Percentiles rank a stretch among this genome's conserved stretches.
These are phyloP conservation scores for Tetrapisispora fleetii DNA, from an alignment of 805 yeast species.

Conservation along the genomic window DNA sequence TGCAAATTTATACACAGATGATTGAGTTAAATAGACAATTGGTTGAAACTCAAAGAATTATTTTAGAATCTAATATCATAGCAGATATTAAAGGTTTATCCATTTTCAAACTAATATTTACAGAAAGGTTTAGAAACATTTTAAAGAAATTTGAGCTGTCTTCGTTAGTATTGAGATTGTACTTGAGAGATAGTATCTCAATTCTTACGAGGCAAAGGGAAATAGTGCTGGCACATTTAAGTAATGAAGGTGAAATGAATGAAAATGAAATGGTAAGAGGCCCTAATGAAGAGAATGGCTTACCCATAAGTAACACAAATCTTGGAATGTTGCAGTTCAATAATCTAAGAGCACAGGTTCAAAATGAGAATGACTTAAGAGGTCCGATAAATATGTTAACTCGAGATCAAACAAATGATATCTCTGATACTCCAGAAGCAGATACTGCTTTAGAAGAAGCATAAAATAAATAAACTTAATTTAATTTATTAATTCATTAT, in stretches of 20 bases:
- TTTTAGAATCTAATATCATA: conserved; percentile 12
- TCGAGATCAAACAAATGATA: conserved; percentile 11
- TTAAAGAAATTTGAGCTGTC: conserved; percentile 24
- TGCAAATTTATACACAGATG: conserved; percentile 25
- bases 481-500: background rate
- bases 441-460: conserved; percentile 12
- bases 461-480: background rate
- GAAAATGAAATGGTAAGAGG: conserved; percentile 2
- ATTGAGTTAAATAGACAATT: conserved; percentile 26
- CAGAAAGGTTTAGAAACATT: conserved; percentile 19
- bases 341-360: background rate
- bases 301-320: conserved; percentile 18
- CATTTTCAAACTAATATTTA: conserved; percentile 23
- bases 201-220: conserved; percentile 28
- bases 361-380: background rate
- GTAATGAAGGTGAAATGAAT: conserved; percentile 10
- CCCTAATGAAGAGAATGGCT: conserved; percentile 9
- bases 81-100: conserved; percentile 20
- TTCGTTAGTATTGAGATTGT: conserved; percentile 25
- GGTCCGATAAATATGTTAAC: conserved; percentile 6
- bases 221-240: conserved; percentile 20
- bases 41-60: conserved; percentile 18
- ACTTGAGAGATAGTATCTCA: conserved; percentile 27
- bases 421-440: conserved; percentile 24
- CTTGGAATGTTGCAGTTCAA: conserved; percentile 22